phyloP scores from a whole-genome alignment of 768 basidiomycete species.

The Lactarius quietus region DNA sequence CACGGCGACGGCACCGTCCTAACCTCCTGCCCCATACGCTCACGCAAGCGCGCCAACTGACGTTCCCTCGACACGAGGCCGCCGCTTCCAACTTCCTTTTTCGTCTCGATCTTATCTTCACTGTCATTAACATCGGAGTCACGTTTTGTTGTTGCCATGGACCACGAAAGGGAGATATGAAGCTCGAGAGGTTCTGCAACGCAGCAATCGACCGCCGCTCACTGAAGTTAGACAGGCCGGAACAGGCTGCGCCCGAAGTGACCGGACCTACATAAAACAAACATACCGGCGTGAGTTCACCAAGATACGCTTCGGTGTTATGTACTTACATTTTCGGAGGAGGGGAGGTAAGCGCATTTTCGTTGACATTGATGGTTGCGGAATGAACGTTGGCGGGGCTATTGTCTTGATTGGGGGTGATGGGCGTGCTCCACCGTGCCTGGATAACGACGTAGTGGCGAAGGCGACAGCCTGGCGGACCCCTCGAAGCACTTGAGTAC shows the following conservation, averaged over 20 bases:
- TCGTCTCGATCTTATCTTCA: slow-evolving; percentile 28
- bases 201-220: slow-evolving; percentile 34
- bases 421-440: slow-evolving; percentile 39
- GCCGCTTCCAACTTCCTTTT: slow-evolving; percentile 20
- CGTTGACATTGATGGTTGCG: slow-evolving; percentile 27
- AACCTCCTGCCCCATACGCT: no score
- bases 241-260: slow-evolving; percentile 18
- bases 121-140: slow-evolving; percentile 33
- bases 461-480: slow-evolving; percentile 28
- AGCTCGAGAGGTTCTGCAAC: slow-evolving; percentile 57
- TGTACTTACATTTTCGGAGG: slow-evolving; percentile 36
- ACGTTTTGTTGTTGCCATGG: slow-evolving; percentile 27
- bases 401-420: slow-evolving; percentile 38
- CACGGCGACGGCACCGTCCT: slow-evolving; percentile 33
- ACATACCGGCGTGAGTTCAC: slow-evolving; percentile 4
- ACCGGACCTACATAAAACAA: background rate
- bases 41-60: slow-evolving; percentile 61
- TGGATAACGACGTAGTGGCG: slow-evolving; percentile 35
- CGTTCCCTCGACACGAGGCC: slow-evolving; percentile 57
- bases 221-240: slow-evolving; percentile 33
- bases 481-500: slow-evolving; percentile 37
- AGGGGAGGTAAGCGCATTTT: slow-evolving; percentile 44
- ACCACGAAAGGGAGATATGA: slow-evolving; percentile 44
- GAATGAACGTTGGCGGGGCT: slow-evolving; percentile 34
- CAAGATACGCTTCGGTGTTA: slow-evolving; percentile 9